Evolutionary conservation across 495 filamentous ascomycete genomes (phyloP), one percentile per base, ranked within the genome.

Genomic region (Apiosordaria backusii): DNA sequence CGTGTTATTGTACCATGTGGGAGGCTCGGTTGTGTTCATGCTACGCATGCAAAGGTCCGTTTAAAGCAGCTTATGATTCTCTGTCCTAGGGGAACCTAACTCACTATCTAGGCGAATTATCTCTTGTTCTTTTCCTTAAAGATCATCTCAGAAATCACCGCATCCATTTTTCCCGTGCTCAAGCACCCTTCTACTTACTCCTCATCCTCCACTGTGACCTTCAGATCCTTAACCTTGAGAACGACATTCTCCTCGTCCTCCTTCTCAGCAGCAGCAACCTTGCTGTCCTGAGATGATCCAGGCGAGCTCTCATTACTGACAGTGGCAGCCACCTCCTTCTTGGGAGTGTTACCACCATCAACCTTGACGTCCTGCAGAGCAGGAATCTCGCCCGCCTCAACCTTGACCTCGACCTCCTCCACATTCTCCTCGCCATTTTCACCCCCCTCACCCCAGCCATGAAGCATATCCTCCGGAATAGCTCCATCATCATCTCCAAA

Each of bases 391-490:
- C 16, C 18, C 57, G 26, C 6, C 15, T 27, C 25, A 13, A 13
- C 25, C 25, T 58, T 21, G 9, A 2, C 27, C 19, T 59, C 57
- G 19, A 3, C 45, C 24, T 61, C 59, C 35, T 65, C 24, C n/a
- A 57, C 16, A 54, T n/a, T 15, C 50, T 54, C 18, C 50, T 22
- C 50, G 18, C 57, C 60, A 24, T 64, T 60, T 19, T 61, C 23
- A 13, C 60, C 29, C 15, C 63, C 50, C 22, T 61, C 65, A 4
- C 35, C 66, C 67, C 67, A 67, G 18, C 16, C n/a, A 21, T 55
- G 52, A 22, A 50, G 16, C 13, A 59, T 55, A 25, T 63, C 29
- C 15, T 53, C 50, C 25, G 35, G 54, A n/a, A 66, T 35, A 4
- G 29, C 18, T 15, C 22, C 40, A 16, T 63, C 29, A 1, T 68